These are phyloP conservation scores for Apiospora pterosperma DNA, from an alignment of 2,329 filamentous ascomycete species.

Conservation along the genomic window DNA sequence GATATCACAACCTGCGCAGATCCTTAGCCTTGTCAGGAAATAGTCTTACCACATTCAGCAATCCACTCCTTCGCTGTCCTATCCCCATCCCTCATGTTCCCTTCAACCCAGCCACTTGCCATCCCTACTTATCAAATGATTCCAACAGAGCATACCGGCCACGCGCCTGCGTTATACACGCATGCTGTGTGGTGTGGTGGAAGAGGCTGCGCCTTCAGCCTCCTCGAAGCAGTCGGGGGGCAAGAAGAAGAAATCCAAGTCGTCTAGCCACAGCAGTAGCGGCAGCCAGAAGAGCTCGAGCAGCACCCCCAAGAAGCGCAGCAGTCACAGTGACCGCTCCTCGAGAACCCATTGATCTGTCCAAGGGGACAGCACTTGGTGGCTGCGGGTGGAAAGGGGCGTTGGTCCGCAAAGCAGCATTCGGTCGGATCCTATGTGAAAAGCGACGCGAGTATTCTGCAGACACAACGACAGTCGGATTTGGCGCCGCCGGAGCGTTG, in stretches of 20 bases:
- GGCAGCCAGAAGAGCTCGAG: slow-evolving; percentile 3
- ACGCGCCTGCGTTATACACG: slow-evolving; percentile 55
- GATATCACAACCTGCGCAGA: too few species aligned
- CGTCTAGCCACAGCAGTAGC: neutral
- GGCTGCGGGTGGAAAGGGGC: neutral
- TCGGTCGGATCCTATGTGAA: neutral
- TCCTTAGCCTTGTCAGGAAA: too few species aligned
- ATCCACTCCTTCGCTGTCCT: too few species aligned
- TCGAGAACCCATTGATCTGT: neutral
- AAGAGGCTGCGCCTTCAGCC: slow-evolving; percentile 15
- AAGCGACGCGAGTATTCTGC: neutral
- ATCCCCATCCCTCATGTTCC: neutral
- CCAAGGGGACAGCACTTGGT: neutral
- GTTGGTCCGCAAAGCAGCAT: neutral
- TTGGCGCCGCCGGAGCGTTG: neutral
- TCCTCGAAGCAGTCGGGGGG: neutral
- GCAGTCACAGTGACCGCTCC: neutral
- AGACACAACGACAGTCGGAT: neutral
- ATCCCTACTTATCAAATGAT: neutral
- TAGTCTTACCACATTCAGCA: too few species aligned
- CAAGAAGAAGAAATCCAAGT: neutral
- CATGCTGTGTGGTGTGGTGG: slow-evolving; percentile 51
- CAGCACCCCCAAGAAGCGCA: slow-evolving; percentile 3
- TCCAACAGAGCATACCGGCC: slow-evolving; percentile 49
- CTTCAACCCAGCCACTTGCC: neutral